These are phyloP conservation scores for Lasiodiplodia hormozganensis DNA, from an alignment of 2,329 filamentous ascomycete genomes.

Conservation along the genomic window DNA sequence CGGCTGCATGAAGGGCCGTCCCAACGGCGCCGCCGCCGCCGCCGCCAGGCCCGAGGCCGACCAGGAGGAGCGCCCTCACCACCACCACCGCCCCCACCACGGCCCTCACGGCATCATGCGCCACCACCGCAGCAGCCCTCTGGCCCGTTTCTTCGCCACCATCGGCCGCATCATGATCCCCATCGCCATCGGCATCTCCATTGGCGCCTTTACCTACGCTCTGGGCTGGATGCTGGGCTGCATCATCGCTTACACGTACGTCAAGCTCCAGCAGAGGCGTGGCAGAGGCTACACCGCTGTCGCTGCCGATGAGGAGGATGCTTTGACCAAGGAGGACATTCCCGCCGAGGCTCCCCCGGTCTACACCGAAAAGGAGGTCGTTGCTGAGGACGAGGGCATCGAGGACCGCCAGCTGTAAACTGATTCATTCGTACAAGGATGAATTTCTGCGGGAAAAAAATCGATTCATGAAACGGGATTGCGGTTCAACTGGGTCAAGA, in stretches of 20 bases:
- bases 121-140: constrained; percentile 43
- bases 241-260: constrained; percentile 65
- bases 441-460: background rate
- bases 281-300: constrained; percentile 40
- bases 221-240: constrained; percentile 72
- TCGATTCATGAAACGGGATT: background rate
- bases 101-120: constrained; percentile 36
- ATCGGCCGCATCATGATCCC: constrained; percentile 67
- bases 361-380: constrained; percentile 47
- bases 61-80: constrained; percentile 32
- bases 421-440: background rate
- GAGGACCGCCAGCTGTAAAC: constrained; percentile 24
- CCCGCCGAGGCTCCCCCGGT: constrained; percentile 46
- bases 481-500: constrained; percentile 3
- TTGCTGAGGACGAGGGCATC: constrained; percentile 33
- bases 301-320: constrained; percentile 36
- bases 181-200: constrained; percentile 71
- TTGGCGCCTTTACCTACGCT: constrained; percentile 71
- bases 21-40: background rate
- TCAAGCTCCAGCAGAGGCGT: constrained; percentile 51
- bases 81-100: constrained; percentile 35
- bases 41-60: background rate
- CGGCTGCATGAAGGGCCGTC: constrained; percentile 30
- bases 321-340: constrained; percentile 39
- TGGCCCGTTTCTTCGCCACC: constrained; percentile 55